These are phyloP conservation scores for Rhodotorula babjevae DNA, from an alignment of 768 basidiomycete species.

Conservation along the genomic window DNA sequence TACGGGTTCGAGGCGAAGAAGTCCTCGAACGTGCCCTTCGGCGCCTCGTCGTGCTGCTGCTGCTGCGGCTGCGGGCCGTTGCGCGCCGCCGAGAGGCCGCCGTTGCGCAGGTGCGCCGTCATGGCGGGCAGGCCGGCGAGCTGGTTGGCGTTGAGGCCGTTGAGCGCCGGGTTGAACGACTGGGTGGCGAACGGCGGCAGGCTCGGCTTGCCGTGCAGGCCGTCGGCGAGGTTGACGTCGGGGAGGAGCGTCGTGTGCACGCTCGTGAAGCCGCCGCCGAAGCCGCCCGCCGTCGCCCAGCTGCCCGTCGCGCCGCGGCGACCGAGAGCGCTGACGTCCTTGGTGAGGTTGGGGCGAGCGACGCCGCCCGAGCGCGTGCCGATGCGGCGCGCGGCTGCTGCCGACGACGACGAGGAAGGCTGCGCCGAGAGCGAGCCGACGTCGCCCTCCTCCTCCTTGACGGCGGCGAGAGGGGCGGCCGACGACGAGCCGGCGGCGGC, in stretches of 20 bases:
- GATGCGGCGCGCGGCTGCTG: conserved; percentile 24
- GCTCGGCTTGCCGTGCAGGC: conserved; percentile 6
- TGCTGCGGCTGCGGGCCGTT: background rate
- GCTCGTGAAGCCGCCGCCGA: conserved; percentile 29
- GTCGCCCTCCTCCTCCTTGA: conserved; percentile 31
- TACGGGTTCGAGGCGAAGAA: conserved; percentile 43
- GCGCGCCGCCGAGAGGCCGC: background rate
- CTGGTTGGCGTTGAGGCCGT: conserved; percentile 21
- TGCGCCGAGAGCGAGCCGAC: conserved; percentile 17
- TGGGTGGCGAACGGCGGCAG: conserved; percentile 1
- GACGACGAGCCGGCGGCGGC: background rate
- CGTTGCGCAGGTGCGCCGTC: conserved; percentile 38
- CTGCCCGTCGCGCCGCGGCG: background rate
- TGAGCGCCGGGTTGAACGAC: conserved; percentile 39
- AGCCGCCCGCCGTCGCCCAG: conserved; percentile 14
- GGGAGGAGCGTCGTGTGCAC: conserved; percentile 38
- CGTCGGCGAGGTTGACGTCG: conserved; percentile 29
- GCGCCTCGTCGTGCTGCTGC: background rate
- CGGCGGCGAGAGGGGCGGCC: background rate
- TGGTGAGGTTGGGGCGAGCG: conserved; percentile 46
- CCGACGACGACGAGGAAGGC: conserved; percentile 25
- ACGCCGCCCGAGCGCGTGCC: conserved; percentile 36
- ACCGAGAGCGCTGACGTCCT: conserved; percentile 45
- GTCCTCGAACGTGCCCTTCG: conserved; percentile 27
- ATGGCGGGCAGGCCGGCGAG: conserved; percentile 27